Percentiles rank a stretch among this genome's conserved stretches.
Conservation (phyloP, 1,284 basidiomycete species). For the Cutaneotrichosporon spelunceum region DNA sequence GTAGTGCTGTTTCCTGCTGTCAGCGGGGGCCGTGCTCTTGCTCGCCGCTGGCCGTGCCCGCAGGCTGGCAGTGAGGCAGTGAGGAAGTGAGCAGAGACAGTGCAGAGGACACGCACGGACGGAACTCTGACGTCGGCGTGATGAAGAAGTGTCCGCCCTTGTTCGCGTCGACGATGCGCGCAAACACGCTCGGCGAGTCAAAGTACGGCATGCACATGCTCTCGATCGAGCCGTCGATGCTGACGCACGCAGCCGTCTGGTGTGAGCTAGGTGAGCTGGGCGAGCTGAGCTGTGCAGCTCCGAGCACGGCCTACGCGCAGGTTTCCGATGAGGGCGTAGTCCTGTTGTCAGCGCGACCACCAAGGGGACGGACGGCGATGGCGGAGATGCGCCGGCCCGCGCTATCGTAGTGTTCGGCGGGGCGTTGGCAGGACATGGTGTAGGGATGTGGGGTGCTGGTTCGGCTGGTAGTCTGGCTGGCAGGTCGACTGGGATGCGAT, state of each 20-base stretch:
- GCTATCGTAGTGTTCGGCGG: neutral
- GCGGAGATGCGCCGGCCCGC: constrained; percentile 6
- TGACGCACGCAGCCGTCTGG: constrained; percentile 52
- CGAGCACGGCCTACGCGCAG: too few relatives aligned
- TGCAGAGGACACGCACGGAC: constrained; percentile 26
- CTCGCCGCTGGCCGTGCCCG: too few relatives aligned
- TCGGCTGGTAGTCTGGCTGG: too few relatives aligned
- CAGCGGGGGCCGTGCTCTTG: too few relatives aligned
- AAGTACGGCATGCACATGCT: constrained; percentile 89
- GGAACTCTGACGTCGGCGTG: constrained; percentile 56
- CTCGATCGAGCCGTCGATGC: constrained; percentile 55
- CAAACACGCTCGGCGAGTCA: constrained; percentile 81
- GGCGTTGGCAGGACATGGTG: constrained; percentile 6
- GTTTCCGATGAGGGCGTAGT: constrained; percentile 54
- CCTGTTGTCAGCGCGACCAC: constrained; percentile 25
- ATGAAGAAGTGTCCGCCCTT: constrained; percentile 91
- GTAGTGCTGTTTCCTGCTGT: constrained; percentile 80
- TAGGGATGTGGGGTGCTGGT: neutral
- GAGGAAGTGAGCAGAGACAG: constrained; percentile 59
- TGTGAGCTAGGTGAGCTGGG: neutral
- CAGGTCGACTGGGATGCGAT: too few relatives aligned
- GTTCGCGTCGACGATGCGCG: constrained; percentile 57
- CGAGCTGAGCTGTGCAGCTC: too few relatives aligned
- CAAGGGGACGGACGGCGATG: constrained; percentile 4
- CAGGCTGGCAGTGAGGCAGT: too few relatives aligned